Percentiles rank a stretch among this genome's conserved stretches.
Conservation (phyloP, 2,329 filamentous ascomycete species). For the Alternaria sp. region DNA sequence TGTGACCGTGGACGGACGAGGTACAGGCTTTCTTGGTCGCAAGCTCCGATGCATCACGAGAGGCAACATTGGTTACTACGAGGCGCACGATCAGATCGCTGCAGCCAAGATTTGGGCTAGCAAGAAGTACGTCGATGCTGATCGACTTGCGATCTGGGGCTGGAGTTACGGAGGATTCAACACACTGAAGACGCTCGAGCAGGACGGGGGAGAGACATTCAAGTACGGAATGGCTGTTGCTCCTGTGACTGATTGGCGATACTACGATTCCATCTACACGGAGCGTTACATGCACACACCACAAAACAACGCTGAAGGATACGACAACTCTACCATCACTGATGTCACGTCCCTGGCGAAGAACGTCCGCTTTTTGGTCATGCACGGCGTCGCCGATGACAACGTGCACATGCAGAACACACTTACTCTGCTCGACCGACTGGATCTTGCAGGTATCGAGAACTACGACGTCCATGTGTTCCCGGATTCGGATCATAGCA, state of each 20-base stretch:
- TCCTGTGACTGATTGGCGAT: slow-evolving; percentile 97
- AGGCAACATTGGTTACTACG: slow-evolving; percentile 82
- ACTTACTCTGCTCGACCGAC: slow-evolving; percentile 81
- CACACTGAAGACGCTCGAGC: slow-evolving; percentile 92
- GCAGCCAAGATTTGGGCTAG: slow-evolving; percentile 84
- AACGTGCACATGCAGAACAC: slow-evolving; percentile 98
- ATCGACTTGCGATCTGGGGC: slow-evolving; percentile 92
- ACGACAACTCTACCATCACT: slow-evolving; percentile 75
- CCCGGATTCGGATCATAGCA: slow-evolving; percentile 93
- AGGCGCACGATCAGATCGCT: slow-evolving; percentile 89
- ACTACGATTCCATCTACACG: slow-evolving; percentile 92
- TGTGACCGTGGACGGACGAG: slow-evolving; percentile 91
- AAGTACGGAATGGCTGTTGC: slow-evolving; percentile 98
- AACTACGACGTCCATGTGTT: slow-evolving; percentile 98
- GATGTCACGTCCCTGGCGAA: slow-evolving; percentile 76
- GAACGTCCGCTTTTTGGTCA: slow-evolving; percentile 88
- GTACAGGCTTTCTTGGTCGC: slow-evolving; percentile 90
- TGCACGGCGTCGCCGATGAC: slow-evolving; percentile 96
- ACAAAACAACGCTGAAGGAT: slow-evolving; percentile 79
- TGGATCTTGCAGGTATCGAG: slow-evolving; percentile 81
- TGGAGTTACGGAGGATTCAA: slow-evolving; percentile 98
- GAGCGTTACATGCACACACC: slow-evolving; percentile 98
- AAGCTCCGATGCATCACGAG: slow-evolving; percentile 82
- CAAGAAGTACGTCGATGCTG: slow-evolving; percentile 82
- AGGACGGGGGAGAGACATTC: slow-evolving; percentile 88